Conservation (phyloP, 2,329 filamentous ascomycete genomes). For the Arthrobotrys megalospora region DNA sequence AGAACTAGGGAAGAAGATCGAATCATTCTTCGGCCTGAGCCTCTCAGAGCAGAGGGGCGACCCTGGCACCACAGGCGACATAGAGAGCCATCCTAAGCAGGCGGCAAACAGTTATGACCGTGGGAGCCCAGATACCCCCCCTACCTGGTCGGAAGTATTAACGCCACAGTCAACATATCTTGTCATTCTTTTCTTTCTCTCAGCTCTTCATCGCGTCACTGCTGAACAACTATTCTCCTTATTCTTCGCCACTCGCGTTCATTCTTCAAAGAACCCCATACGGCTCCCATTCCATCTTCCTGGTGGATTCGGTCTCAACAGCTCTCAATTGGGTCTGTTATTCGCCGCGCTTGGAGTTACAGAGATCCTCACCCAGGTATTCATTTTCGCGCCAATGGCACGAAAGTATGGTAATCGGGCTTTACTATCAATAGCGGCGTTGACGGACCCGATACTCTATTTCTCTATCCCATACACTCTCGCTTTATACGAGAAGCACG, state of each 20-base stretch:
- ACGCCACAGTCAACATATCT: constrained; percentile 79
- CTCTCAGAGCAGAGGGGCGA: constrained; percentile 69
- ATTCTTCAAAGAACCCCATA: constrained; percentile 63
- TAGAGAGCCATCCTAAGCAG: constrained; percentile 68
- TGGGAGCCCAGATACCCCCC: constrained; percentile 67
- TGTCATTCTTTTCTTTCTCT: constrained; percentile 85
- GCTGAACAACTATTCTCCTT: constrained; percentile 94
- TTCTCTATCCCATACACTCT: constrained; percentile 34
- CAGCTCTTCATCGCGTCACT: constrained; percentile 92
- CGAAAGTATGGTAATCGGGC: constrained; percentile 25
- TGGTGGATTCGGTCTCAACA: constrained; percentile 76
- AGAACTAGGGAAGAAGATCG: constrained; percentile 27
- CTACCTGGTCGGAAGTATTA: constrained; percentile 73
- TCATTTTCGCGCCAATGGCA: constrained; percentile 72
- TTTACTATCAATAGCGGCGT: constrained; percentile 14
- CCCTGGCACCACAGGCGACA: constrained; percentile 70
- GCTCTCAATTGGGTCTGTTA: constrained; percentile 76
- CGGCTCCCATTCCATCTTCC: constrained; percentile 72
- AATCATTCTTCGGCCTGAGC: constrained; percentile 66
- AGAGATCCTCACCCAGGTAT: constrained; percentile 74
- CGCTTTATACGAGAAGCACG: constrained; percentile 23
- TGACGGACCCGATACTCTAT: constrained; percentile 35
- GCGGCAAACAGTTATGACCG: constrained; percentile 66
- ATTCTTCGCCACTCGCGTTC: constrained; percentile 77
- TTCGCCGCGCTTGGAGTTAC: constrained; percentile 75